Base-by-base conservation (phyloP, 176 grass and related monocot species). In the Phoenix dactylifera region DNA sequence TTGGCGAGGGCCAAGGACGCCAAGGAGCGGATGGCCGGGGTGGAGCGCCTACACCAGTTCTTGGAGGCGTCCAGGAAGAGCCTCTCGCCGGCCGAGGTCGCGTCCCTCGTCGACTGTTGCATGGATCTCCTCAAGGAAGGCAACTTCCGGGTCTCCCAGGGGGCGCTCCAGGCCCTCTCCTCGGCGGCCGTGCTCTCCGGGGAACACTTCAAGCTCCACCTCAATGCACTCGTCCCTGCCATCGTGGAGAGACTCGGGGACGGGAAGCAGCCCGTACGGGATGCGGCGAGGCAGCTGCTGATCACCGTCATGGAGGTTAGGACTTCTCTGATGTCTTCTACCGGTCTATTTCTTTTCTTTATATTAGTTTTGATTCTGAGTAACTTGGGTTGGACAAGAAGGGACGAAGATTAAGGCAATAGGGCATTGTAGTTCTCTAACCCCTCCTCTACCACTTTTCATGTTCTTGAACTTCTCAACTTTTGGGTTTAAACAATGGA, bases 241-340 rank as follows among this genome's bases (percentile, higher is more conserved):
- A 52, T 76, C 64, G 90, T 95, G 5, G 85, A 95, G 67, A 63
- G 85, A 3, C 82, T 95, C 16, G 90, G 85, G 16, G 90, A 95
- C 6, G 79, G 90, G 24, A 95, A 95, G 68, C 90, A 95, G 73
- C 90, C 90, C 5, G 90, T 89, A 4, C 73, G 90, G 5, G 90
- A 86, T 59, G 85, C 85, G 0, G 86, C 82, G 0, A 72, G 85
- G 3, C 85, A 89, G 72, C 79, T 95, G 18, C 65, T 89, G 14
- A 59, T 89, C 57, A 95, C 90, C 49, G 82, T 95, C 26, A 95
- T 95, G 90, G 89, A 89, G 89, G 89, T 82, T 50, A 59, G 49
- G 24, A 56, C n/a, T 63, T 24, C 51, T 12, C 10, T 44, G 56
- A 61, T 16, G 17, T 78, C 35, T n/a, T 39, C 17, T 22, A 18